Evolutionary conservation across 495 filamentous ascomycete species (phyloP).

Genomic region (Neurospora terricola): DNA sequence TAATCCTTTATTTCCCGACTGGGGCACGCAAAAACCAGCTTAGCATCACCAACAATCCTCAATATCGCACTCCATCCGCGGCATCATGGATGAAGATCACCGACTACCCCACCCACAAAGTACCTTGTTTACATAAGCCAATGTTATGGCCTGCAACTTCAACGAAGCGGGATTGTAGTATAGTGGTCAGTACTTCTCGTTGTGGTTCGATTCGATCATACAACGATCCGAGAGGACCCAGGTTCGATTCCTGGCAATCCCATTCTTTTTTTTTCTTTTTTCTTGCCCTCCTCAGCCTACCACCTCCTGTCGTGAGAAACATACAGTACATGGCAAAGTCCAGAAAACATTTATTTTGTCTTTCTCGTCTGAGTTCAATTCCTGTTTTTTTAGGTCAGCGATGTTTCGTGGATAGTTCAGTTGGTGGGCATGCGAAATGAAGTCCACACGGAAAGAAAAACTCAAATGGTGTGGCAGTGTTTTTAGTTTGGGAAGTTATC

Average conservation of each 20-base stretch:
- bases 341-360: neutral
- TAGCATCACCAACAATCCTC: no score
- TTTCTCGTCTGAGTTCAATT: neutral
- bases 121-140: no score
- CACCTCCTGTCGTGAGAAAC: neutral
- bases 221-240: neutral
- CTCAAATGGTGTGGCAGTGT: neutral
- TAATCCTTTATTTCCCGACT: no score
- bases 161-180: neutral
- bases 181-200: neutral
- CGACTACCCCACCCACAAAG: no score
- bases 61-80: no score
- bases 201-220: neutral
- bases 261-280: neutral
- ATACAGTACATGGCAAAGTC: neutral
- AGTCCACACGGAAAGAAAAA: no score
- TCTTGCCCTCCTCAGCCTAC: neutral
- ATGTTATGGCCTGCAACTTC: neutral
- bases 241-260: neutral
- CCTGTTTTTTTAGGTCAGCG: neutral
- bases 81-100: no score
- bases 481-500: neutral
- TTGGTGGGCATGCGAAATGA: neutral
- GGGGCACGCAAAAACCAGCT: no score
- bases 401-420: neutral